Evolutionary conservation across 2,329 filamentous ascomycete species (phyloP).

Genomic region (Coniochaeta prunicola): DNA sequence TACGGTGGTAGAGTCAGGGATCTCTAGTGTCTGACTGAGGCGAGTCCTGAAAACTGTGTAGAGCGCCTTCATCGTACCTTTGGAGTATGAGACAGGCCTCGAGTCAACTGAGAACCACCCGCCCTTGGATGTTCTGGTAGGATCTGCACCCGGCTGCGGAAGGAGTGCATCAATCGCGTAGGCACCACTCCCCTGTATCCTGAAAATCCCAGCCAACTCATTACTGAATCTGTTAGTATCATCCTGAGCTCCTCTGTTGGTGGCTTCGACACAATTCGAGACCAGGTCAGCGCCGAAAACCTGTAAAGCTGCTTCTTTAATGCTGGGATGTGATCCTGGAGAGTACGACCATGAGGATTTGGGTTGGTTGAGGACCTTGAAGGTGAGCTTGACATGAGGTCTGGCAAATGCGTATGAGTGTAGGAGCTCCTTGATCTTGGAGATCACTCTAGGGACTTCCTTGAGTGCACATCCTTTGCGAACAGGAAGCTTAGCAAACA

Average conservation of each 20-base stretch:
- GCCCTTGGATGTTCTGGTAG: conserved; percentile 36
- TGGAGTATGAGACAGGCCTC: conserved; percentile 50
- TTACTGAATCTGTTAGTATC: background rate
- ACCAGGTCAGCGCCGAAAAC: conserved; percentile 52
- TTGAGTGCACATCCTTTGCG: conserved; percentile 52
- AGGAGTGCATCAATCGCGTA: conserved; percentile 52
- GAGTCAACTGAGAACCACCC: conserved; percentile 62
- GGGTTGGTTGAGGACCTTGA: conserved; percentile 50
- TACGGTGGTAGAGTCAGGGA: background rate
- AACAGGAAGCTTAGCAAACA: conserved; percentile 57
- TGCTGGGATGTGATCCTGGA: conserved; percentile 38
- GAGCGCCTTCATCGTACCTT: conserved; percentile 55
- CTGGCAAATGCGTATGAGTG: conserved; percentile 60
- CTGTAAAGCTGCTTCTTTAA: conserved; percentile 54
- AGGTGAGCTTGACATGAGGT: conserved; percentile 50
- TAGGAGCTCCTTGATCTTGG: conserved; percentile 52
- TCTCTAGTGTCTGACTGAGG: conserved; percentile 24
- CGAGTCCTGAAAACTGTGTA: conserved; percentile 42
- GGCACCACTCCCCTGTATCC: conserved; percentile 6
- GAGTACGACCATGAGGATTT: conserved; percentile 56
- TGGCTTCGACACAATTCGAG: conserved; percentile 38
- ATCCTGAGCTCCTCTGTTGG: conserved; percentile 3
- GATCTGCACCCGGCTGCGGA: conserved; percentile 40
- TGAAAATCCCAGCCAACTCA: background rate
- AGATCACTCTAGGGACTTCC: conserved; percentile 47